A percentile compares a stretch with the other conserved stretches of the same genome.
These are phyloP conservation scores for Populus euphratica DNA, from an alignment of 345 rosid genomes.

Conservation along the genomic window DNA sequence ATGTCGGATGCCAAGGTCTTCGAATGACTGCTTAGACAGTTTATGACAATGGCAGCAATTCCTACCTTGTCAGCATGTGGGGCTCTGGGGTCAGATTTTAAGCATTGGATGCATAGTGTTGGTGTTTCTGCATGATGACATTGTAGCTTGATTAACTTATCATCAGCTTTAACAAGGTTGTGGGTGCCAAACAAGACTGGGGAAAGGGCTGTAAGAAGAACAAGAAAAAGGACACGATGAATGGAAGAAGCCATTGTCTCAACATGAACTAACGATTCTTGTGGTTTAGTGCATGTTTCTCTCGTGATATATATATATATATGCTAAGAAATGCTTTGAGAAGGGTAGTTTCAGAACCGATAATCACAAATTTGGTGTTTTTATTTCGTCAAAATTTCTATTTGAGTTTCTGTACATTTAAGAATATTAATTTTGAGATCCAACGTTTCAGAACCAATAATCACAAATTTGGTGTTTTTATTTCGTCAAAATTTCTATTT, in stretches of 20 bases:
- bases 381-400: no score
- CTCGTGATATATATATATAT: no score
- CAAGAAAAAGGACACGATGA: background rate
- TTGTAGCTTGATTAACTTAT: slow-evolving; percentile 3
- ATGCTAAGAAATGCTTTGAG: no score
- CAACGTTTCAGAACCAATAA: no score
- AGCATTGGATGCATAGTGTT: slow-evolving; percentile 19
- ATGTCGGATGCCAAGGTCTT: background rate
- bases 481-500: no score
- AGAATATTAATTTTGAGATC: no score
- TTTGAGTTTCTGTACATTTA: no score
- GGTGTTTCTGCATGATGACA: slow-evolving; percentile 22
- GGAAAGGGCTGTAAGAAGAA: background rate
- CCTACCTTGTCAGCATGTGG: slow-evolving; percentile 1
- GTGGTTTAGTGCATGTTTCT: no score
- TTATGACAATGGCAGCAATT: slow-evolving; percentile 15
- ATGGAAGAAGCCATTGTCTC: background rate
- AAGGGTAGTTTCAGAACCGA: no score
- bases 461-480: no score
- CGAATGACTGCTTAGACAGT: slow-evolving; percentile 14
- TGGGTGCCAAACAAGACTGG: background rate
- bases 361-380: no score
- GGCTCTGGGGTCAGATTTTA: slow-evolving; percentile 23
- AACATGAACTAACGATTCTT: no score
- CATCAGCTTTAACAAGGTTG: slow-evolving; percentile 13